Evolutionary conservation across 1,139 yeast species (phyloP), one percentile per base, ranked within the genome.

Genomic region (Magnusiomyces paraingens): DNA sequence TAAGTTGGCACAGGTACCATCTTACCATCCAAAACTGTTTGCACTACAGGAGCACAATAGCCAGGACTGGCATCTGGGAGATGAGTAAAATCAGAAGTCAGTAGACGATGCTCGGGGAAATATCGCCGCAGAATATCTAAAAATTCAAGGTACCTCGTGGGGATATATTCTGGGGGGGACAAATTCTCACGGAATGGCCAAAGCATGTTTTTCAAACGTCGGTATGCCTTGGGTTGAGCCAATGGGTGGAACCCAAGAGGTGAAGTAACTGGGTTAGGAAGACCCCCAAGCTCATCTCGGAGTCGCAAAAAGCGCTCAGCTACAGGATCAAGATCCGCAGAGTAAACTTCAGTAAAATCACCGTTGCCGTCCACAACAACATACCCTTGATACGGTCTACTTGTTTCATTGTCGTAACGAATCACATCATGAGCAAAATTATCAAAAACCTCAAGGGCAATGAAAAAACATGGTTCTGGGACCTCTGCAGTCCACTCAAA

Each of bases 361-460:
- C 93, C 91, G 57, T 82, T 73, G 41, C 78, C 81, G 64, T 88
- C 94, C 45, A 86, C 73, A 12, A 85, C 77, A 1, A 88, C 95
- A 61, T 84, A 82, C 0, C 91, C 95, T 64, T 88, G 94, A 59
- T 80, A 77, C 0, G 95, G 94, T 57, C 76, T 75, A 5, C 85
- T 81, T 0, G 90, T 81, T 10, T 70, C 64, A 58, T 82, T 80
- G 62, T 89, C 95, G 64, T 86, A 88, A 45, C 94, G 76, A 8
- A 88, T 78, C 39, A 86, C 80, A 66, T 88, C 96, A 67, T 88
- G 96, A 2, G 95, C 79, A 61, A 89, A 81, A 63, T 87, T 89
- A 68, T 88, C 95, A 67, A 89, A 82, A 35, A 89, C 95, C 65
- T 89, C 96, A 57, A 87, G 71, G 0, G 94, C 95, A 53, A 88